phyloP scores from a whole-genome alignment of 1,139 yeast species.

The Pichia sp. region DNA sequence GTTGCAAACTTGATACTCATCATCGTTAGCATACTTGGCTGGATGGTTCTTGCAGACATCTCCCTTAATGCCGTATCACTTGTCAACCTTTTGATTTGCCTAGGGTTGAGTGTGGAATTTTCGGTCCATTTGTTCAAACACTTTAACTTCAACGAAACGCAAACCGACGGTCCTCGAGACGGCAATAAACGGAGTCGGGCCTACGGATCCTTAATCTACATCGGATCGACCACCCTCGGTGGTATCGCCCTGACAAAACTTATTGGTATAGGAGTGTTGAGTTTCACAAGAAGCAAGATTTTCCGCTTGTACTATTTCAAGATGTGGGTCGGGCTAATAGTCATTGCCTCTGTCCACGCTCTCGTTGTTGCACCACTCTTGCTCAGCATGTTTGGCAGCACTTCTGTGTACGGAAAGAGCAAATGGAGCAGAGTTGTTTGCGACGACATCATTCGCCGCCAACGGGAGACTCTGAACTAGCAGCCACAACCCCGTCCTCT shows the following conservation, averaged over 20 bases:
- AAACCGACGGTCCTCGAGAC: slow-evolving; percentile 7
- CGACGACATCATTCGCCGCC: slow-evolving; percentile 8
- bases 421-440: slow-evolving; percentile 7
- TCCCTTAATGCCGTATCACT: slow-evolving; percentile 84
- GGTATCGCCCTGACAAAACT: slow-evolving; percentile 89
- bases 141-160: slow-evolving; percentile 43
- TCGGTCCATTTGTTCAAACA: slow-evolving; percentile 84
- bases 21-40: slow-evolving; percentile 70
- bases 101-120: slow-evolving; percentile 90
- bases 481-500: background rate
- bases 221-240: slow-evolving; percentile 83
- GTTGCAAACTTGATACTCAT: slow-evolving; percentile 59
- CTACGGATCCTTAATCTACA: slow-evolving; percentile 58
- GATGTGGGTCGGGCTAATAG: slow-evolving; percentile 87
- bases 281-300: slow-evolving; percentile 80
- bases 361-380: slow-evolving; percentile 73
- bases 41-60: slow-evolving; percentile 70
- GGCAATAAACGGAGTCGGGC: slow-evolving; percentile 30
- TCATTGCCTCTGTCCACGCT: slow-evolving; percentile 75
- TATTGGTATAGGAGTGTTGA: slow-evolving; percentile 81
- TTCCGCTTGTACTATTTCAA: slow-evolving; percentile 89
- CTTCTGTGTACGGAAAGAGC: slow-evolving; percentile 9
- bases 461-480: background rate
- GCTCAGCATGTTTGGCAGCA: slow-evolving; percentile 54
- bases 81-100: slow-evolving; percentile 84